Evolutionary conservation across 2,329 filamentous ascomycete species (phyloP), one percentile per base, ranked within the genome.

Genomic region (Cercospora sp.): DNA sequence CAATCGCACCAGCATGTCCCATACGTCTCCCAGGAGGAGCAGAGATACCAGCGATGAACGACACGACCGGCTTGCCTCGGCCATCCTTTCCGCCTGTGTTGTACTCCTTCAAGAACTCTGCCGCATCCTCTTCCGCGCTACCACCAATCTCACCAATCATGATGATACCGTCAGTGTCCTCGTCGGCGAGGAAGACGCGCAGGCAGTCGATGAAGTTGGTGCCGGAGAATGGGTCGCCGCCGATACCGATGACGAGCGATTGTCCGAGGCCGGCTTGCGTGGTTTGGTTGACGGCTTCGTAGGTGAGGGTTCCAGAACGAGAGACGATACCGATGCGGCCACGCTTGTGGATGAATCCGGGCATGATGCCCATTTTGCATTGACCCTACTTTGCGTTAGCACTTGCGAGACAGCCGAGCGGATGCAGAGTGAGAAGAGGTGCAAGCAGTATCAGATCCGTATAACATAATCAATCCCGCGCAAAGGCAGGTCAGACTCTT

Each of bases 281-380:
- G 79, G 95, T 99, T 86, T 99, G 95, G 88, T 98, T 98, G 84
- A 99, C 95, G 80, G 95, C 95, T 86, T 99, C 95, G 86, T 99
- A 99, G 79, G 95, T 99, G 73, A 99, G 90, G 75, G 95, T 99
- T 79, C 95, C 95, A 79, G 95, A 98, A 78, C 95, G 92, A 77
- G 94, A 97, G 83, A 99, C 95, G 82, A 99, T 98, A 80, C 95
- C 95, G 80, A 99, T 94, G 82, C 95, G 94, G 77, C 95, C 95
- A 83, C 94, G 93, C 89, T 98, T 98, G 90, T 99, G 95, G 85
- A 99, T 98, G 88, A 98, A 97, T 78, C 95, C 95, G 73, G 95
- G 93, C 95, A 99, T 98, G 85, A 99, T 99, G 80, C 95, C 95
- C 80, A 99, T 98, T 87, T 99, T 99, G 89, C 95, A 99, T 89